phyloP scores from a whole-genome alignment of 306 rosid species.

The Cicer arietinum region DNA sequence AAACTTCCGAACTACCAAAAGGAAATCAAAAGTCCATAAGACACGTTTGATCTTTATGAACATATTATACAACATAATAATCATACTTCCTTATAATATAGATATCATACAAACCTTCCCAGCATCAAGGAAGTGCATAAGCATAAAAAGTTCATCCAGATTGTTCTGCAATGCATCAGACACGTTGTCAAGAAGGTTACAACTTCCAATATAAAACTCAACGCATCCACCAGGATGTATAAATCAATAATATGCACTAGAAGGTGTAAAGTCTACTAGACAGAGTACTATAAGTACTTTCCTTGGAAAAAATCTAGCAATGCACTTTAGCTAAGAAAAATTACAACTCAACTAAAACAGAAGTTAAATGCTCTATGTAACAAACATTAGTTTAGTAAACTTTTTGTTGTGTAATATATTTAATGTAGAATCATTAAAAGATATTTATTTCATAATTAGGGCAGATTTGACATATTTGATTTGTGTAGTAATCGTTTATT shows the following conservation, averaged over 20 bases:
- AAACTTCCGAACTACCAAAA: constrained; percentile 83
- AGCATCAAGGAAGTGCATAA: constrained; percentile 98
- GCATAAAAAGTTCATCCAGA: constrained; percentile 96
- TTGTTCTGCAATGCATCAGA: constrained; percentile 79
- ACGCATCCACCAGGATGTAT: constrained; percentile 19
- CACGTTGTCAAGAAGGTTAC: constrained; percentile 41
- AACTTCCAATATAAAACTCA: constrained; percentile 37
- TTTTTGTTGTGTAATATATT: background rate
- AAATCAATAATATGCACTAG: constrained; percentile 25
- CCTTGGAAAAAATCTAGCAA: constrained; percentile 19
- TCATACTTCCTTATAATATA: constrained; percentile 32
- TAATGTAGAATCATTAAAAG: background rate
- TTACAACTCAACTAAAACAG: constrained; percentile 9
- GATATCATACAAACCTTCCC: constrained; percentile 79
- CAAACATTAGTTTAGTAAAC: background rate
- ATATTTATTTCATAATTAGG: background rate
- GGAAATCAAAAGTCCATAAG: constrained; percentile 24
- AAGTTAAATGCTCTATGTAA: background rate
- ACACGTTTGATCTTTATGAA: constrained; percentile 32
- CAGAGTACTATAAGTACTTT: background rate
- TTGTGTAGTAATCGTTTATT: background rate
- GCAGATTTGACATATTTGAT: background rate
- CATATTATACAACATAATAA: constrained; percentile 35
- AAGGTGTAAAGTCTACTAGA: constrained; percentile 48
- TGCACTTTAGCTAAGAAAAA: background rate